Evolutionary conservation across 768 basidiomycete genomes (phyloP).

Genomic region (Scleroderma citrinum): DNA sequence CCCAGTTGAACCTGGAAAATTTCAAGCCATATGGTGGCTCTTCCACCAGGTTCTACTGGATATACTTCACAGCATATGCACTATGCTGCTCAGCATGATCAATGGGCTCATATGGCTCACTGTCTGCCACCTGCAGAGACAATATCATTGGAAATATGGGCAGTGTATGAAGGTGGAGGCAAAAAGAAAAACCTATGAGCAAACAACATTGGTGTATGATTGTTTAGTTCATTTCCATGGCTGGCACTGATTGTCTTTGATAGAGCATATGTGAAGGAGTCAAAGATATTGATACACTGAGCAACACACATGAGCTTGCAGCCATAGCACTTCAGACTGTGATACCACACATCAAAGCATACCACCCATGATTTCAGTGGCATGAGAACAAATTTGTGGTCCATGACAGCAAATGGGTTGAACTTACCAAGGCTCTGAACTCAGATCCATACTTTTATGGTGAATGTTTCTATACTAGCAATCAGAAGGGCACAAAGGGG

Average conservation of each 20-base stretch:
- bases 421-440: background rate
- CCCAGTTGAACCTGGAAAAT: background rate
- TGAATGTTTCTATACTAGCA: background rate
- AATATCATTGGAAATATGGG: background rate
- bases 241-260: background rate
- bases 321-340: background rate
- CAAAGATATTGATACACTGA: background rate
- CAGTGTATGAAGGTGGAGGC: background rate
- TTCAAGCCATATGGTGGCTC: background rate
- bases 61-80: conserved; percentile 2
- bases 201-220: background rate
- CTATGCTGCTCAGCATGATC: background rate
- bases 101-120: too few species aligned
- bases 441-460: conserved; percentile 1
- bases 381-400: conserved; percentile 2
- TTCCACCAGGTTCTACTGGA: background rate
- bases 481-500: background rate
- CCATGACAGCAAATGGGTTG: conserved; percentile 2
- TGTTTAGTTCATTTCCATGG: too few species aligned
- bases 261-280: conserved; percentile 5
- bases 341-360: too few species aligned
- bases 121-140: background rate
- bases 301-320: background rate
- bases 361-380: conserved; percentile 1
- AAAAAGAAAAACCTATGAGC: background rate